Evolutionary conservation across 2,329 filamentous ascomycete species (phyloP).

Genomic region (Capronia americana): DNA sequence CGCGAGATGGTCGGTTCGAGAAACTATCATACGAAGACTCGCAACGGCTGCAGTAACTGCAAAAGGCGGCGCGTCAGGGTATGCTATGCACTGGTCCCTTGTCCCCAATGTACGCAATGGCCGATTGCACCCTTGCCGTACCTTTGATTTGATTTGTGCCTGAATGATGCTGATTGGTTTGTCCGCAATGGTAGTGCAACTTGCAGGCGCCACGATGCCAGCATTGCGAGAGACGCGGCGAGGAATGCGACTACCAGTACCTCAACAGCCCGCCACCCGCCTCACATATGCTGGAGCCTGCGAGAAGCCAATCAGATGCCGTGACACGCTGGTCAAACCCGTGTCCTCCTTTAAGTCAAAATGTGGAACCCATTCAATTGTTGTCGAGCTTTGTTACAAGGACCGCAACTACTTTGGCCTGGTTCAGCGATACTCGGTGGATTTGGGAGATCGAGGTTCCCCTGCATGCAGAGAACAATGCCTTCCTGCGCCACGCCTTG

Average conservation of each 20-base stretch:
- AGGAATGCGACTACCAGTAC: conserved; percentile 14
- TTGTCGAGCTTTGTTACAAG: conserved; percentile 9
- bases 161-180: conserved; percentile 8
- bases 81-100: neutral
- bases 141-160: too few relatives aligned
- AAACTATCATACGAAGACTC: conserved; percentile 16
- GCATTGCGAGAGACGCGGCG: conserved; percentile 12
- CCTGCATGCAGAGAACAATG: neutral
- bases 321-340: neutral
- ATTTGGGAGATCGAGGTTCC: conserved; percentile 14
- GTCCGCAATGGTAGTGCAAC: conserved; percentile 2
- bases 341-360: neutral
- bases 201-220: conserved; percentile 12
- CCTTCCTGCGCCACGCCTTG: conserved; percentile 13
- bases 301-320: too few relatives aligned
- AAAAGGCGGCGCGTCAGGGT: conserved; percentile 13
- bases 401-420: conserved; percentile 8
- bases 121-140: neutral
- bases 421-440: conserved; percentile 12
- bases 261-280: neutral
- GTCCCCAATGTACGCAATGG: conserved; percentile 3
- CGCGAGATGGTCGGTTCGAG: conserved; percentile 6
- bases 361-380: conserved; percentile 3
- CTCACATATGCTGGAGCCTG: neutral
- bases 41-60: conserved; percentile 12